phyloP scores from a whole-genome alignment of 306 rosid genomes.

The Dryas octopetala region DNA sequence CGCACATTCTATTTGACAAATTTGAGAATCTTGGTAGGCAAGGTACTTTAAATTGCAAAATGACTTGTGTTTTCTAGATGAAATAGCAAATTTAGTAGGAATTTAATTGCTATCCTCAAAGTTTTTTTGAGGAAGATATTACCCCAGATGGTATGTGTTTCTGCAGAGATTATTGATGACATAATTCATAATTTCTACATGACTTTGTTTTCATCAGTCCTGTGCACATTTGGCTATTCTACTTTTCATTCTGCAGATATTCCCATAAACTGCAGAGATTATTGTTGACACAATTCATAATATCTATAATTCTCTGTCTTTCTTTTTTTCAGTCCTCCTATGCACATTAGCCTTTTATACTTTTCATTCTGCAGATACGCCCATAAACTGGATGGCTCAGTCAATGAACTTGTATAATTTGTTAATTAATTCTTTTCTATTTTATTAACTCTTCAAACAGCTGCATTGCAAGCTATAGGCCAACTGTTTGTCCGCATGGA shows the following conservation, averaged over 20 bases:
- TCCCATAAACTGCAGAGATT: neutral
- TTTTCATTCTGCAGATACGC: neutral
- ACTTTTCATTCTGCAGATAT: neutral
- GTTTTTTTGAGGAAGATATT: neutral
- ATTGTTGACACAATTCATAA: neutral
- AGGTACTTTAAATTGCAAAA: constrained; percentile 5
- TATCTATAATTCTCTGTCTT: too few relatives aligned
- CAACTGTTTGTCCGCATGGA: neutral
- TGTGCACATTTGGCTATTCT: neutral
- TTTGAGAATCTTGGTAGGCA: neutral
- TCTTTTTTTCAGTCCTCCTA: neutral
- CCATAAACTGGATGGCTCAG: neutral
- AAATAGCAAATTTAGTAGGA: neutral
- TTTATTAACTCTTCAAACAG: neutral
- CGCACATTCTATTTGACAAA: neutral
- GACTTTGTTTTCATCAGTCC: neutral
- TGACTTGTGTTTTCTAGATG: neutral
- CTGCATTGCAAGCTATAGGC: neutral
- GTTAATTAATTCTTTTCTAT: neutral
- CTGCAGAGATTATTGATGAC: neutral
- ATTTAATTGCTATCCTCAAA: too few relatives aligned
- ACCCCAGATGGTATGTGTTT: neutral
- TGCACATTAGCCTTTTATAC: neutral
- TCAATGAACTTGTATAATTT: neutral
- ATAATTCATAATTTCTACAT: neutral